Percentiles rank a stretch among this genome's conserved stretches.
Conservation (phyloP, 2,329 filamentous ascomycete species). For the Sporothrix euskadiensis region DNA sequence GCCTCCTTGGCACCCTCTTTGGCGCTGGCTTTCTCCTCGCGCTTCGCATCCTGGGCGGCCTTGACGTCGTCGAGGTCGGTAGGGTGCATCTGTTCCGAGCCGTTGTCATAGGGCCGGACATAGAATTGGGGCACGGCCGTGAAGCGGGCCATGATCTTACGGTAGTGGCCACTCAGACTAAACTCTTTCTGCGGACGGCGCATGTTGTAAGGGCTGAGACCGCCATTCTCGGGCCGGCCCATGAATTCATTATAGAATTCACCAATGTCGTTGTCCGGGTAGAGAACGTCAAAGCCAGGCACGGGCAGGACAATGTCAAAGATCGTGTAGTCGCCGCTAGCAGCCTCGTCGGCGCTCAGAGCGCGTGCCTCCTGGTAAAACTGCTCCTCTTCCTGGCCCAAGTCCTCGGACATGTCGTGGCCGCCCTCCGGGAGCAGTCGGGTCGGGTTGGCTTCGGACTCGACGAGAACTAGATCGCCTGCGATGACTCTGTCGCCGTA, state of each 20-base stretch:
- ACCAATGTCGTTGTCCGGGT: constrained; percentile 81
- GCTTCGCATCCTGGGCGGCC: constrained; percentile 20
- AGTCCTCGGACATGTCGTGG: constrained; percentile 64
- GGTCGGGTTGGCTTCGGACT: constrained; percentile 39
- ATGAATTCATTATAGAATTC: constrained; percentile 85
- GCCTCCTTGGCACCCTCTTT: neutral
- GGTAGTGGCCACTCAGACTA: constrained; percentile 84
- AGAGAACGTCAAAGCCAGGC: constrained; percentile 88
- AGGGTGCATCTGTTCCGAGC: constrained; percentile 80
- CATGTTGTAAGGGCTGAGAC: constrained; percentile 83
- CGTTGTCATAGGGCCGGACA: constrained; percentile 67
- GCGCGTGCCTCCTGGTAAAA: constrained; percentile 62
- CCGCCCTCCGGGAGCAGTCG: constrained; percentile 47
- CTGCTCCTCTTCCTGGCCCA: constrained; percentile 47
- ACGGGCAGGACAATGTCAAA: constrained; percentile 88
- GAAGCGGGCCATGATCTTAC: constrained; percentile 77
- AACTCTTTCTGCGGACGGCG: constrained; percentile 81
- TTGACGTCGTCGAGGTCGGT: constrained; percentile 77
- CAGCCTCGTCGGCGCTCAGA: constrained; percentile 74
- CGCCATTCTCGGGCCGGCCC: constrained; percentile 73
- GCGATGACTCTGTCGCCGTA: constrained; percentile 73
- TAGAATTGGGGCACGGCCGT: constrained; percentile 64
- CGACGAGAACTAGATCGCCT: constrained; percentile 76
- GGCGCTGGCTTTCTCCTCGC: neutral
- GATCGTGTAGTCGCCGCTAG: constrained; percentile 73